Percentiles rank a stretch among this genome's conserved stretches.
Evolutionary conservation across 352 stramenopile genomes (phyloP).

Genomic region (Phytophthora tentaculata): DNA sequence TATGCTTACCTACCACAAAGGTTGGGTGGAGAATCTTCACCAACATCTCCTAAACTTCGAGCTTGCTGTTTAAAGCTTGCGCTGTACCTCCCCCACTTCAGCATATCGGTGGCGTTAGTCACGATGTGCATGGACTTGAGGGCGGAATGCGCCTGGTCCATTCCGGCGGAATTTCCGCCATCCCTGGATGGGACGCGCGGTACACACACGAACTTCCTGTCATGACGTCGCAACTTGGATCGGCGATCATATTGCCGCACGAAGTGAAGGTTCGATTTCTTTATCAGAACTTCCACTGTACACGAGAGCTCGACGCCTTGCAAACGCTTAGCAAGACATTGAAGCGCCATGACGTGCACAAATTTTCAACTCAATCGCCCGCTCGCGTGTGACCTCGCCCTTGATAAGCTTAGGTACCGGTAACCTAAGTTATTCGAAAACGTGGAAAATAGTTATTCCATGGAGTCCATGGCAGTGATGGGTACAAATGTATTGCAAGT

Average conservation of each 20-base stretch:
- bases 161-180: neutral
- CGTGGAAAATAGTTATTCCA: neutral
- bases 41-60: neutral
- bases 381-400: conserved; percentile 22
- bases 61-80: neutral
- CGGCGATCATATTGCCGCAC: conserved; percentile 6
- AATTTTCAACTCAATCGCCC: conserved; percentile 21
- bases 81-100: neutral
- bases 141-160: conserved; percentile 27
- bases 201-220: conserved; percentile 2
- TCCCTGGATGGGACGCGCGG: conserved; percentile 32
- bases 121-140: conserved; percentile 13
- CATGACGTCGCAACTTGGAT: conserved; percentile 17
- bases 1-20: no score
- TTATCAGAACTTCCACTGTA: neutral
- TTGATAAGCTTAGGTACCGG: neutral
- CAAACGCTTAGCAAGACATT: conserved; percentile 9
- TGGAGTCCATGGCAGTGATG: no score
- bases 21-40: conserved; percentile 2
- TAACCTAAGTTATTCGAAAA: conserved; percentile 1
- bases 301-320: conserved; percentile 11
- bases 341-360: conserved; percentile 6
- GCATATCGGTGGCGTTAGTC: conserved; percentile 29
- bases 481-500: no score
- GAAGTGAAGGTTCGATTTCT: conserved; percentile 25